Evolutionary conservation across 768 basidiomycete species (phyloP).

Genomic region (Butyriboletus loyo): DNA sequence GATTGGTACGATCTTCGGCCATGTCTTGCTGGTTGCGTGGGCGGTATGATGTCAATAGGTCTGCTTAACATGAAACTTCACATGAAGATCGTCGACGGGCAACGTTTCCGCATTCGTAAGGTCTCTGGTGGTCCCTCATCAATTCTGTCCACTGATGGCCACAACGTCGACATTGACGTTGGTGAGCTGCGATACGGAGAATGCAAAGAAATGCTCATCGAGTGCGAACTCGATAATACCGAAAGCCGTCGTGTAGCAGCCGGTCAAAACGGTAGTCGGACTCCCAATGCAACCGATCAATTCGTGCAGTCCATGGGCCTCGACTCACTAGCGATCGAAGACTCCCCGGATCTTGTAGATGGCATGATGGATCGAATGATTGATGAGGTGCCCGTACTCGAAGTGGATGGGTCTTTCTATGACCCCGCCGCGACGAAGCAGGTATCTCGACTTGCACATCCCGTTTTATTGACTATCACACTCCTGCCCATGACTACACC

Average conservation of each 20-base stretch:
- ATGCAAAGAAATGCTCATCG: slow-evolving; percentile 94
- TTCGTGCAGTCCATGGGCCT: slow-evolving; percentile 86
- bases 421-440: slow-evolving; percentile 84
- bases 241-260: slow-evolving; percentile 36
- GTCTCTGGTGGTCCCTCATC: slow-evolving; percentile 87
- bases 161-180: slow-evolving; percentile 92
- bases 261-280: slow-evolving; percentile 16
- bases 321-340: slow-evolving; percentile 70
- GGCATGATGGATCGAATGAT: slow-evolving; percentile 97
- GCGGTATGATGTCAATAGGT: slow-evolving; percentile 96
- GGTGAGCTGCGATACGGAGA: slow-evolving; percentile 96
- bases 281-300: slow-evolving; percentile 80
- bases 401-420: slow-evolving; percentile 93
- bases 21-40: slow-evolving; percentile 90
- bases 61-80: slow-evolving; percentile 92
- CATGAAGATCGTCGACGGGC: slow-evolving; percentile 86
- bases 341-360: slow-evolving; percentile 68
- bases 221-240: slow-evolving; percentile 81
- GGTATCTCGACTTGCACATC: slow-evolving; percentile 86
- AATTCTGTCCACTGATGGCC: slow-evolving; percentile 87
- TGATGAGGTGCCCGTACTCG: slow-evolving; percentile 94
- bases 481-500: slow-evolving; percentile 56
- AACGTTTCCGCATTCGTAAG: slow-evolving; percentile 91
- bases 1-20: slow-evolving; percentile 96
- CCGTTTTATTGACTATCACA: slow-evolving; percentile 92